Base-by-base conservation (phyloP, 805 yeast species). In the Starmerella cellae region DNA sequence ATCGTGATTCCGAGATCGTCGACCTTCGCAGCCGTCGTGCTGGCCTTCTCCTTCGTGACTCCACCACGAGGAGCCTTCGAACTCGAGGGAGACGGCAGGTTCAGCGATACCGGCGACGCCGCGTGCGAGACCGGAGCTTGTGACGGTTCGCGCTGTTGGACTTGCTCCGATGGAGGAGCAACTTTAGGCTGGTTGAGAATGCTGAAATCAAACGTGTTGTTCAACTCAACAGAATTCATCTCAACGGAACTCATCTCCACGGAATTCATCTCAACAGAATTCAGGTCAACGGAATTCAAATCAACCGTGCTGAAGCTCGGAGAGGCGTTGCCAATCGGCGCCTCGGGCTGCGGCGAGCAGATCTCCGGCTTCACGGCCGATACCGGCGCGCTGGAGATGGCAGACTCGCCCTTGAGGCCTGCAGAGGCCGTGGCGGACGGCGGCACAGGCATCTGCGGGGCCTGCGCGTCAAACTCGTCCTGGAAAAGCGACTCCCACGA, bases 1-100 rank as follows among this genome's bases (percentile, higher is more conserved):
- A 79, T 64, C 39, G 81, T 75, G 55, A 79, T 71, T 30, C 94
- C 95, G 41, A 81, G 66, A 50, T 74, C 77, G 60, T 84, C 94
- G 46, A 54, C 42, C 38, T 37, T 38, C 35, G 26, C 29, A 17
- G 17, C 21, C 22, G 30, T 16, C n/a, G 37, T 23, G 14, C 9
- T 10, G 10, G 21, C 5, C 17, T 14, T 29, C 32, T 29, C 32
- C 34, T 38, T 42, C 14, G 37, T 5, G 20, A 42, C 43, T 5
- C 43, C 43, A 6, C 46, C 48, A 6, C 17, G 8, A 16, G 41
- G 34, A 10, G 34, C 30, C 9, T 38, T 3, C 13, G 19, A 5
- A 13, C 20, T 6, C 19, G 18, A 16, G 20, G 38, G 38, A 6
- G 24, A 34, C 6, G 34, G 21, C 31, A 17, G 17, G 17, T 28